A percentile compares a stretch with the other conserved stretches of the same genome.
Conservation (phyloP, 176 grass and related monocot genomes). For the Avena eriantha region DNA sequence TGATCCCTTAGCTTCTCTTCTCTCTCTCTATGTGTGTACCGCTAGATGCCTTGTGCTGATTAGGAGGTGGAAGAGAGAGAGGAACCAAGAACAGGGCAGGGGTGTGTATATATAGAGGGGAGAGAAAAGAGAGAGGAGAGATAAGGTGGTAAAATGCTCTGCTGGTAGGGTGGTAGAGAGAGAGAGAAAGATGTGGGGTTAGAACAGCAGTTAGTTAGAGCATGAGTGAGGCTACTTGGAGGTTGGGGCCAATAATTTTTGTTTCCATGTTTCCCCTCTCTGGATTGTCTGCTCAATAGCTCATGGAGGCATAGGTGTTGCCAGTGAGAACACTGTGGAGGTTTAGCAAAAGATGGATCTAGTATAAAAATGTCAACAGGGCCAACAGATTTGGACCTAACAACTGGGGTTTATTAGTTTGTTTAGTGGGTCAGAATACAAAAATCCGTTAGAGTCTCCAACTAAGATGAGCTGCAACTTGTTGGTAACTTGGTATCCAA, state of each 20-base stretch:
- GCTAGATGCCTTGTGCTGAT: slow-evolving; percentile 23
- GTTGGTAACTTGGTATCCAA: neutral
- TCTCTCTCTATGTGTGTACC: slow-evolving; percentile 15
- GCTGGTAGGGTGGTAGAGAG: slow-evolving; percentile 43
- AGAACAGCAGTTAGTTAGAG: slow-evolving; percentile 49
- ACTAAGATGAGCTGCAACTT: neutral
- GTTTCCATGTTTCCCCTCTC: slow-evolving; percentile 49
- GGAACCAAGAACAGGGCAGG: slow-evolving; percentile 40
- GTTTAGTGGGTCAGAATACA: neutral
- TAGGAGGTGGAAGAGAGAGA: slow-evolving; percentile 49
- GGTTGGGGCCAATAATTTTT: slow-evolving; percentile 57
- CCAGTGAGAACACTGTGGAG: neutral
- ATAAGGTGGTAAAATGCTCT: slow-evolving; percentile 39
- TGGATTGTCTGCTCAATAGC: slow-evolving; percentile 48
- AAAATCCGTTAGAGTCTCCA: neutral
- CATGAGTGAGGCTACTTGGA: slow-evolving; percentile 53
- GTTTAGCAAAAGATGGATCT: neutral
- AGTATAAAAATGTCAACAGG: slow-evolving; percentile 11
- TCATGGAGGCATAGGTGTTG: slow-evolving; percentile 15
- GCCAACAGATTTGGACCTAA: neutral
- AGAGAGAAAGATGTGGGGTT: slow-evolving; percentile 24
- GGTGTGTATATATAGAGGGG: slow-evolving; percentile 45
- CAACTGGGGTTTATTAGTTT: neutral
- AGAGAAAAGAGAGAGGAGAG: neutral
- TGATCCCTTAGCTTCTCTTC: neutral